A percentile compares a stretch with the other conserved stretches of the same genome.
phyloP scores from a whole-genome alignment of 306 rosid species.

The Bauhinia variegata region DNA sequence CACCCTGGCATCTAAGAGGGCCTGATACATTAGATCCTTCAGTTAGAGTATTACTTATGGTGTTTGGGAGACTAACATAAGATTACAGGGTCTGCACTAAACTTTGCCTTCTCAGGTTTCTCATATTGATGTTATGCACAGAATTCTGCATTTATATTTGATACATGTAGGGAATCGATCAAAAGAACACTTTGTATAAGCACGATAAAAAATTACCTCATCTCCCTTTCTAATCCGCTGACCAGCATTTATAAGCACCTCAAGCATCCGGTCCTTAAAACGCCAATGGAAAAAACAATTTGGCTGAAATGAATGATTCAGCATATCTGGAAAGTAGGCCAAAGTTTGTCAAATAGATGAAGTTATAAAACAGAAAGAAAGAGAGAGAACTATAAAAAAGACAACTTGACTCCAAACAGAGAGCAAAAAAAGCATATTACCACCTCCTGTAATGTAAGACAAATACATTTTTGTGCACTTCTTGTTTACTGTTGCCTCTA shows the following conservation, averaged over 20 bases:
- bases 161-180: slow-evolving; percentile 13
- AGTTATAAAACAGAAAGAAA: neutral
- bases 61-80: no score
- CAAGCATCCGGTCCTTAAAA: slow-evolving; percentile 93
- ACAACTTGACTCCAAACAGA: neutral
- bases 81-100: neutral
- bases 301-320: slow-evolving; percentile 93
- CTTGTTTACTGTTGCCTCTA: slow-evolving; percentile 3
- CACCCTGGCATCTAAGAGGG: no score
- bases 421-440: neutral
- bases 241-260: slow-evolving; percentile 97
- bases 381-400: neutral
- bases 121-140: neutral
- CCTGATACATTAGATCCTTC: no score
- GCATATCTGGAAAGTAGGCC: slow-evolving; percentile 71
- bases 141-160: neutral
- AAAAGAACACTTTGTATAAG: slow-evolving; percentile 24
- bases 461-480: neutral
- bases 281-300: slow-evolving; percentile 99
- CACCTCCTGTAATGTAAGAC: neutral
- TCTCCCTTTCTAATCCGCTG: slow-evolving; percentile 81
- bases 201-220: slow-evolving; percentile 60
- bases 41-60: no score
- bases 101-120: slow-evolving; percentile 9
- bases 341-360: slow-evolving; percentile 30